These are phyloP conservation scores for Solanum lycopersicoides DNA, from an alignment of 257 asterid species.

Conservation along the genomic window DNA sequence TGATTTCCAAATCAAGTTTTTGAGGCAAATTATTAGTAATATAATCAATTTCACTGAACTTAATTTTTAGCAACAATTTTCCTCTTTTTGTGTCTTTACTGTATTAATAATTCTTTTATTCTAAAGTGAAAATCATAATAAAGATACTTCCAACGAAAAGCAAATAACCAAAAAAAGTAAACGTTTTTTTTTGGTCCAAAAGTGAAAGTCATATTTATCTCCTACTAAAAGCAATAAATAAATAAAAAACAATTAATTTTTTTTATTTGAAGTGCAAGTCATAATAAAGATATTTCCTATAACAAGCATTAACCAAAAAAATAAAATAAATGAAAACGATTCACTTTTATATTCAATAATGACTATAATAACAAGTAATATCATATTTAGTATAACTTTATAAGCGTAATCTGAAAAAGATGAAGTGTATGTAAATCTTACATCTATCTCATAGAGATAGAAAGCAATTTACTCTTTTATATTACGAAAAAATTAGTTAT, in stretches of 20 bases:
- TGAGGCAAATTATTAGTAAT: not conserved
- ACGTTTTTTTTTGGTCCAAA: not conserved
- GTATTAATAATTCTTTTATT: not conserved
- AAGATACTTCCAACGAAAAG: not conserved
- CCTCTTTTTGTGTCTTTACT: not conserved
- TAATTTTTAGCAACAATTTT: not conserved
- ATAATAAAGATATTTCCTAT: not conserved
- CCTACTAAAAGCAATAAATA: not conserved
- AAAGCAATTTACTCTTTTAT: no score
- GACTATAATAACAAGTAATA: not conserved
- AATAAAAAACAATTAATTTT: not conserved
- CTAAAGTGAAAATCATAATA: not conserved
- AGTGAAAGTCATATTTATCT: not conserved
- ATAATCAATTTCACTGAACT: not conserved
- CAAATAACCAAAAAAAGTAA: not conserved
- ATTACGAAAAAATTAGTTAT: no score
- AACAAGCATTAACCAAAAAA: not conserved
- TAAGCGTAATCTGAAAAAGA: accelerated
- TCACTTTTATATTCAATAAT: not conserved
- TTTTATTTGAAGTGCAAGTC: not conserved
- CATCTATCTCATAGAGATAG: accelerated
- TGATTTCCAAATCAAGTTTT: not conserved
- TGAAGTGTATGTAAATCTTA: not conserved
- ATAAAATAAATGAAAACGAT: not conserved
- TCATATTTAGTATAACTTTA: not conserved